Evolutionary conservation across 306 rosid genomes (phyloP).

Genomic region (Calophaca sinica): DNA sequence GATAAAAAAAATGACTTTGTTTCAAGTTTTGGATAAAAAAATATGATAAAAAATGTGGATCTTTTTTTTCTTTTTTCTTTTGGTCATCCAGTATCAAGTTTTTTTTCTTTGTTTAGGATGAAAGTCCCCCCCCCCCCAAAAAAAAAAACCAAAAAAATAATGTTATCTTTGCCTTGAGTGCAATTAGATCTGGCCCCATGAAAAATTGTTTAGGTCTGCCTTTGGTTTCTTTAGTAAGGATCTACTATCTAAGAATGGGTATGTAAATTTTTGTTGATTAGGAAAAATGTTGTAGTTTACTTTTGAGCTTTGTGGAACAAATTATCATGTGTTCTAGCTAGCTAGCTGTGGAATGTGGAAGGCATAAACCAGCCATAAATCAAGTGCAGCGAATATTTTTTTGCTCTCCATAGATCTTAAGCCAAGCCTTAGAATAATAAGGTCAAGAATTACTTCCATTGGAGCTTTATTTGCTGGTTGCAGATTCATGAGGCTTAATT

Average conservation of each 20-base stretch:
- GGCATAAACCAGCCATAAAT: not conserved
- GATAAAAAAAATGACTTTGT: not conserved
- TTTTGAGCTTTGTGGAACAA: not conserved
- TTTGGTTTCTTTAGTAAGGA: not conserved
- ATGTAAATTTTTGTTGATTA: too few species aligned
- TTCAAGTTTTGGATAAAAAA: not conserved
- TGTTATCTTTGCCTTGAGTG: too few species aligned
- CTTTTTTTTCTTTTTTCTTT: not conserved
- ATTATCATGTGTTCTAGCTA: conserved; percentile 17
- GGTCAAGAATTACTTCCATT: not conserved
- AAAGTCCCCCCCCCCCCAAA: too few species aligned
- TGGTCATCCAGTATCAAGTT: not conserved
- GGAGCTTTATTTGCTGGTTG: not conserved
- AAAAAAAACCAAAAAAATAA: too few species aligned
- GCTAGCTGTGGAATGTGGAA: not conserved
- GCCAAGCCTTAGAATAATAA: not conserved
- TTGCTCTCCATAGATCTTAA: not conserved
- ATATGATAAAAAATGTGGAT: conserved; percentile 19
- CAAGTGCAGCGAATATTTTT: not conserved
- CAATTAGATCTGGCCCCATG: not conserved
- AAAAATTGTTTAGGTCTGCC: too few species aligned
- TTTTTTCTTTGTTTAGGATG: not conserved
- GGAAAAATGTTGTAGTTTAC: conserved; percentile 2
- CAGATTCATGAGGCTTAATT: not conserved
- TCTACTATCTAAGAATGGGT: not conserved